Evolutionary conservation across 2,329 filamentous ascomycete genomes (phyloP).

Genomic region (Ceratocystis alfenasii): DNA sequence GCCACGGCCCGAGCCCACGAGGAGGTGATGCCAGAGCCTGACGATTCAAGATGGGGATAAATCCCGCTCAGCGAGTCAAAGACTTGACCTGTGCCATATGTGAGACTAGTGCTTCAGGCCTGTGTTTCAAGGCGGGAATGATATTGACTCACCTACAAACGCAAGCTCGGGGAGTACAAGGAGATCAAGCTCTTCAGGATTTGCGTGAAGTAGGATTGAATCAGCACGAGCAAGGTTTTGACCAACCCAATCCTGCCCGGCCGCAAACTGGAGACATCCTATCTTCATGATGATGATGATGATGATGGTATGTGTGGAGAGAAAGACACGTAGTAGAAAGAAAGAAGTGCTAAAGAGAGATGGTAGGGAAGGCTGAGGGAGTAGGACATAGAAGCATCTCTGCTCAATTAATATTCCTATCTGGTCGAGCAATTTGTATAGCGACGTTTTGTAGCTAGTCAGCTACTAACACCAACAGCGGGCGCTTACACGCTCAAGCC

Average conservation of each 20-base stretch:
- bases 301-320: background rate
- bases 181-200: conserved; percentile 42
- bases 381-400: no score
- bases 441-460: no score
- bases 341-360: background rate
- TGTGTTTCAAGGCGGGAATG: conserved; percentile 36
- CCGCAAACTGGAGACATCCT: conserved; percentile 59
- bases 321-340: background rate
- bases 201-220: conserved; percentile 40
- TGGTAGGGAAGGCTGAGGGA: background rate
- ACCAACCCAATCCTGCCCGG: conserved; percentile 55
- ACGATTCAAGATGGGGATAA: conserved; percentile 50
- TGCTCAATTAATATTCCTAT: no score
- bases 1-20: conserved; percentile 54
- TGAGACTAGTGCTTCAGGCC: conserved; percentile 37
- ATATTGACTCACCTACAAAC: conserved; percentile 32
- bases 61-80: conserved; percentile 53
- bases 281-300: conserved; percentile 43
- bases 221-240: conserved; percentile 60
- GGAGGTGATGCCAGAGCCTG: conserved; percentile 47
- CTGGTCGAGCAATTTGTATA: no score
- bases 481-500: no score
- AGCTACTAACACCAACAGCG: no score
- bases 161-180: conserved; percentile 58
- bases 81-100: conserved; percentile 46